Evolutionary conservation across 768 basidiomycete genomes (phyloP), one percentile per base, ranked within the genome.

Genomic region (Russula dissimulans): DNA sequence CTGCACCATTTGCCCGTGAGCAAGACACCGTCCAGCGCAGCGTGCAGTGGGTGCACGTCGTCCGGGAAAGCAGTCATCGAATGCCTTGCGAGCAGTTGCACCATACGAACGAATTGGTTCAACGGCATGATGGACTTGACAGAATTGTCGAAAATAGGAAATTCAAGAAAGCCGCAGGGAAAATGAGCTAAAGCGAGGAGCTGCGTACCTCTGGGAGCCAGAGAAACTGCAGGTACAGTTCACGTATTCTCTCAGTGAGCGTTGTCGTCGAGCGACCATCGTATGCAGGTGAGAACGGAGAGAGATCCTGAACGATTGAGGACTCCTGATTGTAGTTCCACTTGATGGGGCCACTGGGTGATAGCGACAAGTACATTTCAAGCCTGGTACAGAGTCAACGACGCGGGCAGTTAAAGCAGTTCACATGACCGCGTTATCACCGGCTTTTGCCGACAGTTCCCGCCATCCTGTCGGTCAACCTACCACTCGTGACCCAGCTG

Each of bases 1-100:
- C 81, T 78, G 60, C 81, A 89, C 87, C 87, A 90, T 83, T 89
- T 86, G 77, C 87, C 83, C 0, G 84, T 84, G 43, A 85, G 78
- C 29, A 91, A 75, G 9, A 90, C 66, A 0, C 83, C 81, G n/a
- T 82, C 81, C 18, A 91, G 71, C 22, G 79, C 67, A 0, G 74
- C 68, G 64, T 87, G 85, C 2, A 89, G 74, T 0, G 84, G 81
- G 59, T 86, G 84, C 2, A 71, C 39, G n/a, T 57, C 61, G 5
- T 43, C 70, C 7, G 69, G 57, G 41, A 65, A 43, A 4, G 74
- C 46, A 3, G 72, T 72, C 42, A 74, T 50, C 12, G 69, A 64
- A 15, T 52, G 57, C 44, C 73, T 68, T 15, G 84, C 76, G 68
- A 87, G 77, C 66, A 83, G 82, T 65, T 72, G 73, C 11, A 89